Base-by-base conservation (phyloP, 768 basidiomycete species). In the Galerina sulciceps region DNA sequence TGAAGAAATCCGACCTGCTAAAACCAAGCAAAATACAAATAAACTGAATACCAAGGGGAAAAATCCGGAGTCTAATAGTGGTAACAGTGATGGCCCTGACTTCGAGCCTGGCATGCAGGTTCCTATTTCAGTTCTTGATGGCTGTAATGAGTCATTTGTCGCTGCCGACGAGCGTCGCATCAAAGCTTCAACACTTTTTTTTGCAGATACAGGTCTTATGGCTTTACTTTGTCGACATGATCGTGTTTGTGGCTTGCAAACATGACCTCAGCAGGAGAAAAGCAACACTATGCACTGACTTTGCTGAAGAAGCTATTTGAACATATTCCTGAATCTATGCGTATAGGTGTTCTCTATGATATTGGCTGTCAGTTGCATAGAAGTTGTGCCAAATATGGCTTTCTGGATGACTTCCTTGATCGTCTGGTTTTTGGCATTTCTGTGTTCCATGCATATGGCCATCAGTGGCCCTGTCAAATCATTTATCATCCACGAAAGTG, bases 381-480 rank as follows among this genome's bases (percentile, higher is more conserved):
- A 14, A 68, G 65, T 23, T 68, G 65, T n/a, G 35, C 57, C 4
- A 70, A 67, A 50, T 71, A 63, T 60, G 65, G 63, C 10, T 73
- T 75, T 48, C 47, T 74, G 1, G 44, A 56, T 0, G 54, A 65
- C 3, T 63, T 68, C 23, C 38, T 69, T 4, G 10, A 56, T 5
- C 63, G 70, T 1, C 46, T 78, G 1, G 23, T 50, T 1, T 77
- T 71, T 47, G 70, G 65, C 1, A 69, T 73, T 1, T 69, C 74
- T 0, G 73, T 75, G 0, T 75, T 79, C 57, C 77, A 79, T 66
- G 73, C 73, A 0, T 78, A 71, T 53, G 73, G 75, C 2, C 77
- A 79, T 53, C 67, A 73, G 26, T 76, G 76, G 76, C 62, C 70
- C 18, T 76, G 74, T 50, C 73, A 75, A 50, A 10, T 75, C 3